Percentiles rank a stretch among this genome's conserved stretches.
phyloP scores from a whole-genome alignment of 371 early-diverging fungal species.

The Rhizomucor miehei region DNA sequence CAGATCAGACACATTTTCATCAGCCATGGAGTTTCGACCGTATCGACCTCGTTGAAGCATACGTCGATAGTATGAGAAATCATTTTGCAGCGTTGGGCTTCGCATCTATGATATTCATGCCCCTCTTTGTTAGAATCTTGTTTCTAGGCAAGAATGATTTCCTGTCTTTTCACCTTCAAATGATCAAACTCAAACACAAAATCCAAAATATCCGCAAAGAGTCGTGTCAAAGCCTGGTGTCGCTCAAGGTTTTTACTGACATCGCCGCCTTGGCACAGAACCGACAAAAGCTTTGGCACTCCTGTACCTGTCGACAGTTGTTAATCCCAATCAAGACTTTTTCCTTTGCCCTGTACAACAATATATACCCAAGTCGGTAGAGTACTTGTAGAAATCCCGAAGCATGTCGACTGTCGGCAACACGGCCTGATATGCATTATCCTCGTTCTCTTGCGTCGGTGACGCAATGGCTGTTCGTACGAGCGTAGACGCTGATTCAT shows the following conservation, averaged over 20 bases:
- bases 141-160: too few species aligned
- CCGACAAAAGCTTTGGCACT: constrained; percentile 71
- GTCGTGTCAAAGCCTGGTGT: constrained; percentile 76
- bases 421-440: constrained; percentile 82
- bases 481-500: constrained; percentile 40
- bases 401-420: constrained; percentile 82
- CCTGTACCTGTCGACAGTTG: constrained; percentile 54
- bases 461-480: constrained; percentile 77
- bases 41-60: constrained; percentile 73
- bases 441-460: constrained; percentile 80
- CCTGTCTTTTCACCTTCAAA: constrained; percentile 62
- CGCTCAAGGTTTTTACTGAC: constrained; percentile 66
- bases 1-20: constrained; percentile 32
- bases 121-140: not conserved
- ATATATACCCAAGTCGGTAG: constrained; percentile 64
- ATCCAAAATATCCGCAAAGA: constrained; percentile 80
- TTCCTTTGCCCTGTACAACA: too few species aligned
- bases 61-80: constrained; percentile 94
- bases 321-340: not conserved
- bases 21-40: constrained; percentile 7
- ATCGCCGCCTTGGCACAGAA: constrained; percentile 72
- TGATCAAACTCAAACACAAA: constrained; percentile 91
- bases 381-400: constrained; percentile 75
- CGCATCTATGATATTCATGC: constrained; percentile 60
- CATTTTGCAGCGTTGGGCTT: constrained; percentile 93